Percentiles rank a stretch among this genome's conserved stretches.
These are phyloP conservation scores for Calonectria pseudoturangicola DNA, from an alignment of 2,329 filamentous ascomycete genomes.

Conservation along the genomic window DNA sequence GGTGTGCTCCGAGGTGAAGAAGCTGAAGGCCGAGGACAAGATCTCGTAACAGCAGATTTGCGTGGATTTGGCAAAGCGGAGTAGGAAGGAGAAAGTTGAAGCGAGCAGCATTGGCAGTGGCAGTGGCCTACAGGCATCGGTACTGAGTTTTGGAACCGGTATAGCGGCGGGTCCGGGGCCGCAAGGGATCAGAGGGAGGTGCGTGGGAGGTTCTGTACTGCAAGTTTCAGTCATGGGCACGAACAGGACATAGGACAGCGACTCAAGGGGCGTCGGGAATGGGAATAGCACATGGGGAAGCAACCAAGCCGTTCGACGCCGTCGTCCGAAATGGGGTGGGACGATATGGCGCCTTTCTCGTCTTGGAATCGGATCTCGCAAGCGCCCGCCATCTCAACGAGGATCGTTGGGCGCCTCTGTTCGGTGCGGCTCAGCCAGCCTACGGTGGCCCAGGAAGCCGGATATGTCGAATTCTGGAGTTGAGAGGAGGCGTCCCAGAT, in stretches of 20 bases:
- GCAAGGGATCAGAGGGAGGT: conserved; percentile 7
- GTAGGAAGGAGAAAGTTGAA: conserved; percentile 5
- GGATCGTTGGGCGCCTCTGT: conserved; percentile 1
- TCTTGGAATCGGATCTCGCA: conserved; percentile 21
- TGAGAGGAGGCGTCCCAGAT: not conserved
- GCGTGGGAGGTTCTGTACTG: conserved; percentile 17
- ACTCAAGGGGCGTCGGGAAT: not conserved
- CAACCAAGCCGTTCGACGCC: conserved; percentile 26
- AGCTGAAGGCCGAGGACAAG: conserved; percentile 26
- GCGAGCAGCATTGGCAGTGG: conserved; percentile 15
- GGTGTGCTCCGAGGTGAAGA: conserved; percentile 32
- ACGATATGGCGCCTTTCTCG: conserved; percentile 28
- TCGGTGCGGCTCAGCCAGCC: conserved; percentile 3
- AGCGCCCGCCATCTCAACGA: conserved; percentile 5
- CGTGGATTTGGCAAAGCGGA: conserved; percentile 12
- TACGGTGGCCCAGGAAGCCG: conserved; percentile 4
- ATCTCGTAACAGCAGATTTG: conserved; percentile 18
- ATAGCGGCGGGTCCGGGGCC: conserved; percentile 25
- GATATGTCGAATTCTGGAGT: conserved; percentile 31
- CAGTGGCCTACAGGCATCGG: conserved; percentile 20
- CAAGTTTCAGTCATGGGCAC: conserved; percentile 4
- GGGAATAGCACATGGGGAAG: conserved; percentile 1
- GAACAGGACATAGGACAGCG: conserved; percentile 1
- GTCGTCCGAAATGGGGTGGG: conserved; percentile 31
- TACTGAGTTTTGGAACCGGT: conserved; percentile 19